A percentile compares a stretch with the other conserved stretches of the same genome.
phyloP scores from a whole-genome alignment of 129 eudicot species.

The Artemisia tridentata region DNA sequence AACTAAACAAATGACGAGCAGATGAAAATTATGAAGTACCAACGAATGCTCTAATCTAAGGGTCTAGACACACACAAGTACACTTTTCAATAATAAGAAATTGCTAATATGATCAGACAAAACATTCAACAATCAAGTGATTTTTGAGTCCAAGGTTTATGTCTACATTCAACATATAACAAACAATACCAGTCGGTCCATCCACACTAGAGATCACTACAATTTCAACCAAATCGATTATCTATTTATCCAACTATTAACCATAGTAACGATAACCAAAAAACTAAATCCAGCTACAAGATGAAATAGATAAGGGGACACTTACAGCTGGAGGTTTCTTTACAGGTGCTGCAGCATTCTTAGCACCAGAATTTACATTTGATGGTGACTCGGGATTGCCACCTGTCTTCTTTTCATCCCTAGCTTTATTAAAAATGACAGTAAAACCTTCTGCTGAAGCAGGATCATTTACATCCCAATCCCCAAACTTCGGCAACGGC shows the following conservation, averaged over 20 bases:
- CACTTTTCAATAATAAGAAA: too few relatives aligned
- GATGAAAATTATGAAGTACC: not conserved
- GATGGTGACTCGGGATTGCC: constrained; percentile 70
- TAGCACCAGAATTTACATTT: constrained; percentile 44
- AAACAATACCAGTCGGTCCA: not conserved
- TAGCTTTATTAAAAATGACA: constrained; percentile 74
- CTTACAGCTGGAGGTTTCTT: constrained; percentile 71
- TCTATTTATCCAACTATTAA: not conserved
- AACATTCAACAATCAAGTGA: not conserved
- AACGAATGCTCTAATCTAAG: not conserved
- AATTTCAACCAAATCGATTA: too few relatives aligned
- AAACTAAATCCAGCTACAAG: constrained; percentile 14
- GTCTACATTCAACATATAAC: not conserved
- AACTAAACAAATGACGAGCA: not conserved
- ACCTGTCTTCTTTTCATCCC: constrained; percentile 82
- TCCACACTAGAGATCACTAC: constrained; percentile 3
- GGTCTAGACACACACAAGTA: not conserved
- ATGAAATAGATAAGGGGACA: constrained; percentile 4
- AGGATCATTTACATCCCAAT: constrained; percentile 89
- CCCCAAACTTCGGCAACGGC: constrained; percentile 86
- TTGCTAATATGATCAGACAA: not conserved
- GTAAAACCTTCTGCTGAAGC: constrained; percentile 88
- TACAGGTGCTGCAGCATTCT: constrained; percentile 44
- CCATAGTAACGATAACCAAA: not conserved
- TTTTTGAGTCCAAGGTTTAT: constrained; percentile 5